These are phyloP conservation scores for Triticum dicoccoides DNA, from an alignment of 176 grass and related monocot genomes.

Conservation along the genomic window DNA sequence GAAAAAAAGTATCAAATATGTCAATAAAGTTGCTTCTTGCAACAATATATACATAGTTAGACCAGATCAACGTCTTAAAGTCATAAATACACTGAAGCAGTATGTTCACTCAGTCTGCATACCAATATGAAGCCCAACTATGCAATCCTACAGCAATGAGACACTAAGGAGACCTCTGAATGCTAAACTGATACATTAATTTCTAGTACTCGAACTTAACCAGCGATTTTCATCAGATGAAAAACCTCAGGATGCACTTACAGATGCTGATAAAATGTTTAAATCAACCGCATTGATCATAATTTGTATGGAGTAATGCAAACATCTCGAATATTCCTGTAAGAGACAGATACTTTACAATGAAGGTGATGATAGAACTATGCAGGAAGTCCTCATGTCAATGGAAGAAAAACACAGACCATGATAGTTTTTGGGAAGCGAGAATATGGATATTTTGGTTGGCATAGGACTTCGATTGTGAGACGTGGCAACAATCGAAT, in stretches of 20 bases:
- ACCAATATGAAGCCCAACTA: background rate
- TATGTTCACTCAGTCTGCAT: background rate
- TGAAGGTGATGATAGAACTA: too few species aligned
- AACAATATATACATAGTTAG: background rate
- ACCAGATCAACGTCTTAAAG: background rate
- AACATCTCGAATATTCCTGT: too few species aligned
- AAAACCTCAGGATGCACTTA: background rate
- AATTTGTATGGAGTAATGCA: background rate
- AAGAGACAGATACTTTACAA: too few species aligned
- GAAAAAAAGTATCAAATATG: too few species aligned
- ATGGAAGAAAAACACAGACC: too few species aligned
- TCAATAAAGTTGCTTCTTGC: background rate
- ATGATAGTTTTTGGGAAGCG: too few species aligned
- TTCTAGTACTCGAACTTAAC: background rate
- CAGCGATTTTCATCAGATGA: background rate
- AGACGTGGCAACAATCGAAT: too few species aligned
- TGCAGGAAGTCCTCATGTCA: too few species aligned
- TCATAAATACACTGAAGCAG: background rate
- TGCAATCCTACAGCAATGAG: background rate
- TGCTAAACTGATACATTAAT: background rate
- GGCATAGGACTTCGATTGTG: too few species aligned
- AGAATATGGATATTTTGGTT: too few species aligned
- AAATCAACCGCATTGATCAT: background rate
- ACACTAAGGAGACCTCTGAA: background rate
- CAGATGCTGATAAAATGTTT: background rate